phyloP scores from a whole-genome alignment of 169 alveolate species.

The Cryptosporidium sp. region DNA sequence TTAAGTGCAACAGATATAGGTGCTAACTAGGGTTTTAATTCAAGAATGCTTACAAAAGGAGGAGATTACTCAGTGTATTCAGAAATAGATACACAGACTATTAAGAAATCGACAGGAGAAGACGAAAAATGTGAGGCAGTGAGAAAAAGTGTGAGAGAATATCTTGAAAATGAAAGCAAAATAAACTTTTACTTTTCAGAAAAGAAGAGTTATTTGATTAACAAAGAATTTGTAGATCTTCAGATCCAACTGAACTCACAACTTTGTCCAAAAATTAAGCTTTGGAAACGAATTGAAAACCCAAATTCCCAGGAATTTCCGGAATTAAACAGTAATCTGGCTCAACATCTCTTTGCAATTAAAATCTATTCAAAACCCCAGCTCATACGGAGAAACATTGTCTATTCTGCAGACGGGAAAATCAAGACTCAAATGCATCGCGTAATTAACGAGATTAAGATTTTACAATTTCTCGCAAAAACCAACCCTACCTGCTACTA shows the following conservation, averaged over 20 bases:
- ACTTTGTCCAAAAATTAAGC: constrained; percentile 30
- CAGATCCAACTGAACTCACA: constrained; percentile 40
- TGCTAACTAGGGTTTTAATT: not conserved
- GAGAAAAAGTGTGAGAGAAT: not conserved
- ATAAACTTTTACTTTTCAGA: not conserved
- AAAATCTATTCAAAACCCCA: constrained; percentile 56
- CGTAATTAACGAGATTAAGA: constrained; percentile 46
- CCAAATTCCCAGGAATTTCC: not conserved
- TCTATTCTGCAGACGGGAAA: constrained; percentile 16
- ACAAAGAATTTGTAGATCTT: constrained; percentile 20
- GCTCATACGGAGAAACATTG: constrained; percentile 37
- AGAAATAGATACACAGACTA: not conserved
- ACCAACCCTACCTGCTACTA: constrained; percentile 4
- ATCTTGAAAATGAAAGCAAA: not conserved
- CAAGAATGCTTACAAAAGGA: constrained; percentile 3
- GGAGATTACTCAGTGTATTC: constrained; percentile 35
- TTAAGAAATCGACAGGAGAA: not conserved
- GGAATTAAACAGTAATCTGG: not conserved
- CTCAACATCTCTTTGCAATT: constrained; percentile 23
- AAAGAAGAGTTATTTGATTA: not conserved
- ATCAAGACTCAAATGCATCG: constrained; percentile 62
- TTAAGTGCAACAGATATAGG: not conserved
- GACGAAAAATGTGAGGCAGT: not conserved
- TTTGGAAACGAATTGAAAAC: constrained; percentile 14
- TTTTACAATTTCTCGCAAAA: constrained; percentile 26